phyloP scores from a whole-genome alignment of 2,329 filamentous ascomycete species.

The Trichoderma sp. region DNA sequence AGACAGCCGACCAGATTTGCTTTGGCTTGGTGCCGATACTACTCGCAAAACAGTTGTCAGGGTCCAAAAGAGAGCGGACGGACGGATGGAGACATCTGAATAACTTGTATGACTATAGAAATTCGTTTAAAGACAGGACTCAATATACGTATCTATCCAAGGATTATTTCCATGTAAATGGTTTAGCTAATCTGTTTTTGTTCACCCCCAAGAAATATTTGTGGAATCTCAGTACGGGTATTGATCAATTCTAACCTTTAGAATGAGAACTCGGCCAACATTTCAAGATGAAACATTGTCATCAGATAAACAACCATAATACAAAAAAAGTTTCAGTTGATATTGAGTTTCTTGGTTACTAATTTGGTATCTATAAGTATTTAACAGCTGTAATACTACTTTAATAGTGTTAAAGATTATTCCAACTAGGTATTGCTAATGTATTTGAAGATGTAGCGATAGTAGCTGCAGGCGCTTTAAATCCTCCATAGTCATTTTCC shows the following conservation, averaged over 20 bases:
- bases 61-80: neutral
- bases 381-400: too few relatives aligned
- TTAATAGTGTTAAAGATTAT: too few relatives aligned
- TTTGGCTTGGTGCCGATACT: neutral
- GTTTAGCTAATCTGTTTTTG: neutral
- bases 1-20: neutral
- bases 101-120: neutral
- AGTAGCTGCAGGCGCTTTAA: neutral
- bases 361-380: too few relatives aligned
- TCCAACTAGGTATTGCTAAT: rapidly evolving
- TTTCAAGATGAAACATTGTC: too few relatives aligned
- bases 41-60: neutral
- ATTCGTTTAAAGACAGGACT: neutral
- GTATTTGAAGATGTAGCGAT: too few relatives aligned
- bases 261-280: too few relatives aligned
- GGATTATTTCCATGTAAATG: rapidly evolving
- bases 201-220: too few relatives aligned
- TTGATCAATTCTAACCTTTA: too few relatives aligned
- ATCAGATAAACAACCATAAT: too few relatives aligned
- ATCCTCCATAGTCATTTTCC: neutral
- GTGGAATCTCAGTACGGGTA: too few relatives aligned
- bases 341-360: too few relatives aligned
- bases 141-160: neutral
- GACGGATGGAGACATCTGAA: neutral
- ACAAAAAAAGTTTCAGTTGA: too few relatives aligned